Evolutionary conservation across 1,139 yeast genomes (phyloP), one percentile per base, ranked within the genome.

Genomic region (Starmera stellimalicola): DNA sequence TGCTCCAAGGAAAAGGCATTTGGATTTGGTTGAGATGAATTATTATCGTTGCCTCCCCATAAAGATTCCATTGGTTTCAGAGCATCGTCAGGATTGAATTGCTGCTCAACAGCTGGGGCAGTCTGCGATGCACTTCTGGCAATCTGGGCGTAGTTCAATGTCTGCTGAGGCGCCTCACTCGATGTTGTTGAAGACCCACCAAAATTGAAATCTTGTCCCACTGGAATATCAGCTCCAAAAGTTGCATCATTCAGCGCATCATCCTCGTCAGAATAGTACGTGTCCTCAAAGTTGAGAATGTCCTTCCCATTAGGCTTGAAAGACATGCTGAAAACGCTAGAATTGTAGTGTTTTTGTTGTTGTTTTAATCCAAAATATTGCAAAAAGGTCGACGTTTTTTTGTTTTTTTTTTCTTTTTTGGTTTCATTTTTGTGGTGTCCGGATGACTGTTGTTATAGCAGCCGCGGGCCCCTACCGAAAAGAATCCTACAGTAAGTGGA

Each of bases 221-320:
- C 58, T 7, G 65, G 68, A 7, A 68, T 62, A 35, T 60, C 65
- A 31, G 62, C 68, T 30, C 96, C 96, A 61, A 88, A 88, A 1
- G 97, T 88, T 51, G 84, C 94, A 41, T 77, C 82, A 53, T 88
- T 88, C 49, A 84, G 65, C 34, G 78, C 87, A 54, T 87, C 96
- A 38, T 79, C 87, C 24, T 73, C 77, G 43, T 81, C 93, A 30
- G 68, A 70, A 32, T 87, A 91, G 52, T 82, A 83, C 14, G 94
- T 78, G 34, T 85, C 94, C 47, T 84, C 93, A 51, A 83, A 87
- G 43, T 46, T 43, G 29, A 43, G 37, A 19, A 37, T 40, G 15
- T 34, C 38, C 17, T 30, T 20, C 23, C 24, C 36, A 24, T 32
- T 14, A 14, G 22, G 23, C 14, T 29, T 33, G n/a, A n/a, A 19